These are phyloP conservation scores for Fraxinus nigra DNA, from an alignment of 305 asterid genomes.

Conservation along the genomic window DNA sequence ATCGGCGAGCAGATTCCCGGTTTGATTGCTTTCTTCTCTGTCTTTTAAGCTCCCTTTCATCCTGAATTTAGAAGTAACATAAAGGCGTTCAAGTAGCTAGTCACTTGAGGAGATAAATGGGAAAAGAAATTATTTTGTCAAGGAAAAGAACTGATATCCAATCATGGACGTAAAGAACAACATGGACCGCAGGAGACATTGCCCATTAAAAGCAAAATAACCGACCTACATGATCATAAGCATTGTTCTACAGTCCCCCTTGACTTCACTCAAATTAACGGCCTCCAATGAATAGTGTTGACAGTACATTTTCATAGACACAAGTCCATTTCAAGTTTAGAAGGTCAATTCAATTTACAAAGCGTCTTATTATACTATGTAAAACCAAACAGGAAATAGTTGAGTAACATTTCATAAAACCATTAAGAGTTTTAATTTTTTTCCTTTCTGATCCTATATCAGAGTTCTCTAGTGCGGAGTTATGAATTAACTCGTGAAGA, in stretches of 20 bases:
- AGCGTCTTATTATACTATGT: background rate
- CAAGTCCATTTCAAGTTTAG: background rate
- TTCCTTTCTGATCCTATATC: conserved; percentile 10
- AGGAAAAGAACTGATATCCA: background rate
- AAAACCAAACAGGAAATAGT: background rate
- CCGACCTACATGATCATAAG: background rate
- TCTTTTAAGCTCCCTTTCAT: conserved; percentile 92
- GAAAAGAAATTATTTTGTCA: background rate
- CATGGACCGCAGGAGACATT: background rate
- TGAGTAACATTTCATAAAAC: background rate
- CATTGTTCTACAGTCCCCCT: background rate
- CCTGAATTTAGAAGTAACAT: conserved; percentile 47
- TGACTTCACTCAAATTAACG: background rate
- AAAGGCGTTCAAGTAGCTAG: conserved; percentile 6
- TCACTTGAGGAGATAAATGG: background rate
- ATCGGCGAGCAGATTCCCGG: conserved; percentile 96
- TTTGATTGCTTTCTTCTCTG: conserved; percentile 96
- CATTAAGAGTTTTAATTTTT: too few relatives aligned
- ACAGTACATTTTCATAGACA: background rate
- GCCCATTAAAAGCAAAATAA: background rate
- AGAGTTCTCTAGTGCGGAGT: background rate
- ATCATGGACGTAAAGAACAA: background rate
- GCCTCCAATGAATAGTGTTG: background rate
- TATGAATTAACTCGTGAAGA: background rate
- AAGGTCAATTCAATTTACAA: background rate